These are phyloP conservation scores for Dactylellina parvicollis DNA, from an alignment of 2,329 filamentous ascomycete genomes.

Conservation along the genomic window DNA sequence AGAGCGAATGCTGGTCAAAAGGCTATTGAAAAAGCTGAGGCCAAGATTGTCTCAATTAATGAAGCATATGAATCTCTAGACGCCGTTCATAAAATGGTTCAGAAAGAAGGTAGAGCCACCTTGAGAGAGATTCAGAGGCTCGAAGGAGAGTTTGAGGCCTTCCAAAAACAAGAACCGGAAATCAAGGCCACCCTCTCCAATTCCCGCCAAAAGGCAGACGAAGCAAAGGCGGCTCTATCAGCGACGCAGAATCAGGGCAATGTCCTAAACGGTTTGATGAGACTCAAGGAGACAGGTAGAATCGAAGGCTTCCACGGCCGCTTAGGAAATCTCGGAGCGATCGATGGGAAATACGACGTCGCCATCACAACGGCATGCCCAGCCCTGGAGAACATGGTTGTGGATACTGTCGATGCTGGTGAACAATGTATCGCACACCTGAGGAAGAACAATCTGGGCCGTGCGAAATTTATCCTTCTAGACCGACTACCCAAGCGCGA, in stretches of 20 bases:
- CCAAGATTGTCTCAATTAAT: constrained; percentile 79
- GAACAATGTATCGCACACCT: constrained; percentile 98
- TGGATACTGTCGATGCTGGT: constrained; percentile 92
- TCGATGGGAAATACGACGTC: constrained; percentile 92
- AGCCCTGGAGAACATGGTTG: constrained; percentile 92
- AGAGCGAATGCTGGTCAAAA: constrained; percentile 87
- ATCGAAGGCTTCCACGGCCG: constrained; percentile 97
- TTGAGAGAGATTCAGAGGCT: constrained; percentile 78
- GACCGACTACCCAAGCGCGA: constrained; percentile 85
- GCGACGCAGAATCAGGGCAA: constrained; percentile 92
- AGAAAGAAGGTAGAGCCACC: constrained; percentile 78
- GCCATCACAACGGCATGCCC: constrained; percentile 98
- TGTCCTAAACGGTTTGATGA: constrained; percentile 89
- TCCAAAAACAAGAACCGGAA: constrained; percentile 71
- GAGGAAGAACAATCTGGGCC: constrained; percentile 94
- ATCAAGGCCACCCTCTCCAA: constrained; percentile 85
- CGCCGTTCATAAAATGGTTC: constrained; percentile 78
- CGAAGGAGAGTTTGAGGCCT: constrained; percentile 65
- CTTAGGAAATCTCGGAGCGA: constrained; percentile 90
- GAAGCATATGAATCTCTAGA: constrained; percentile 76
- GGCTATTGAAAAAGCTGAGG: constrained; percentile 81
- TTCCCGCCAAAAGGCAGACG: constrained; percentile 92
- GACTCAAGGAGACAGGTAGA: constrained; percentile 92
- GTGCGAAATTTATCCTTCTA: constrained; percentile 95
- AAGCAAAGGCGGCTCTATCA: constrained; percentile 88